These are phyloP conservation scores for Picocystis sp. DNA, from an alignment of 163 green algal genomes.

Conservation along the genomic window DNA sequence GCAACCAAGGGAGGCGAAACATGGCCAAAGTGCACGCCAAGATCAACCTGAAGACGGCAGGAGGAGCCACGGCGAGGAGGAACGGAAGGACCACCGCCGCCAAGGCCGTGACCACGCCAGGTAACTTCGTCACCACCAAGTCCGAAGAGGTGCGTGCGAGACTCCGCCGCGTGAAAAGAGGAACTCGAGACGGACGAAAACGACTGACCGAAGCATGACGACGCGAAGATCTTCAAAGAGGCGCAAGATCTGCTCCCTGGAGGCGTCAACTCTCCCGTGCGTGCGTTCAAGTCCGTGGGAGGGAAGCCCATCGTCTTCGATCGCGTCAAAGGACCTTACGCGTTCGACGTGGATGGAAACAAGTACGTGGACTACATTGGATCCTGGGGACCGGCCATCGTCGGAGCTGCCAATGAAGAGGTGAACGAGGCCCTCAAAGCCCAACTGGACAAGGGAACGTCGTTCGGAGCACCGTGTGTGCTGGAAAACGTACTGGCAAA, in stretches of 20 bases:
- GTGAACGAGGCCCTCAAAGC: constrained; percentile 67
- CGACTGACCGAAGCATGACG: too few species aligned
- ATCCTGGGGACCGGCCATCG: constrained; percentile 92
- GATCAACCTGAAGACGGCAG: too few species aligned
- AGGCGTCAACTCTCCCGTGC: constrained; percentile 92
- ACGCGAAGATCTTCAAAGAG: constrained; percentile 73
- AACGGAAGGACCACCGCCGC: too few species aligned
- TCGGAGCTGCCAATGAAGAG: constrained; percentile 83
- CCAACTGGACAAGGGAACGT: constrained; percentile 92
- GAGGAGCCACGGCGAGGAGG: too few species aligned
- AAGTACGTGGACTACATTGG: constrained; percentile 97
- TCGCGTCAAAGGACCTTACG: constrained; percentile 83
- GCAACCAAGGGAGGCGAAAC: too few species aligned
- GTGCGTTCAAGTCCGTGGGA: constrained; percentile 91
- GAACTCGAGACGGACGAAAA: too few species aligned
- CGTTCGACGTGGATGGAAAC: constrained; percentile 92
- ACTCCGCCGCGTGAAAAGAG: too few species aligned
- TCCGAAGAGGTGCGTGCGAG: too few species aligned
- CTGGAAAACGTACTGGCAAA: constrained; percentile 93
- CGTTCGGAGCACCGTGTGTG: constrained; percentile 87
- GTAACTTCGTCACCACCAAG: too few species aligned
- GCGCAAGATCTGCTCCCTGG: constrained; percentile 84
- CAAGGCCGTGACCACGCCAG: too few species aligned
- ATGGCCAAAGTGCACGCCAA: too few species aligned
- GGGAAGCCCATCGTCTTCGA: constrained; percentile 96